Evolutionary conservation across 1,139 yeast species (phyloP), one percentile per base, ranked within the genome.

Genomic region (Scheffersomyces quercinus): DNA sequence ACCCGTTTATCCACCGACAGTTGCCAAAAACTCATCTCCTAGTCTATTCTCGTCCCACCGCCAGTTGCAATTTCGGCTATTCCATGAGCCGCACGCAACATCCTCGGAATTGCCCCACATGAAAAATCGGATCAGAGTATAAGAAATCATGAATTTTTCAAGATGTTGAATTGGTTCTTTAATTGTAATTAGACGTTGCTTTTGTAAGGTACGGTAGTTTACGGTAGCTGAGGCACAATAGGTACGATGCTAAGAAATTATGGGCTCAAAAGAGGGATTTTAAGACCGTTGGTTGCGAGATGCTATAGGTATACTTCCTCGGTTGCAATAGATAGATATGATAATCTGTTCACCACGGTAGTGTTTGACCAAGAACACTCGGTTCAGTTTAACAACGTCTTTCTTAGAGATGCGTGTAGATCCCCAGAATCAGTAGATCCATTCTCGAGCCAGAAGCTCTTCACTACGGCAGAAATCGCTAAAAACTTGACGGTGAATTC

Each of bases 321-420:
- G n/a, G 37, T 49, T 12, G 35, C 50, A 5, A 33, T 53, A 24
- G 47, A 48, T 11, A 40, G 39, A 14, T 48, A 29, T 40, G 50
- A 57, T 45, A 48, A 60, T 35, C 52, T 59, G 11, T 55, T 49
- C 40, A 57, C 64, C 32, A 47, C 62, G 0, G 53, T 67, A 2
- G 41, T 44, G 4, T 45, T 65, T 31, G 52, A 55, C 40, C 52
- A 59, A 15, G 58, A 55, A 7, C 47, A 53, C 9, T 57, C 63
- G 0, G 72, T 77, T 15, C 66, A 72, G 29, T 83, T 75, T 60
- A 73, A 74, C 47, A 80, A 77, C 46, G 62, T 80, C 3, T 85
- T 86, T 54, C 67, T 87, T 32, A 69, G 95, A 49, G 95, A 87
- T 55, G 73, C 89, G 0, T 82, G 88, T 40, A 60, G 64, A 3